Conservation (phyloP, 1,139 yeast genomes). For the Pneumocystis oryctolagi region DNA sequence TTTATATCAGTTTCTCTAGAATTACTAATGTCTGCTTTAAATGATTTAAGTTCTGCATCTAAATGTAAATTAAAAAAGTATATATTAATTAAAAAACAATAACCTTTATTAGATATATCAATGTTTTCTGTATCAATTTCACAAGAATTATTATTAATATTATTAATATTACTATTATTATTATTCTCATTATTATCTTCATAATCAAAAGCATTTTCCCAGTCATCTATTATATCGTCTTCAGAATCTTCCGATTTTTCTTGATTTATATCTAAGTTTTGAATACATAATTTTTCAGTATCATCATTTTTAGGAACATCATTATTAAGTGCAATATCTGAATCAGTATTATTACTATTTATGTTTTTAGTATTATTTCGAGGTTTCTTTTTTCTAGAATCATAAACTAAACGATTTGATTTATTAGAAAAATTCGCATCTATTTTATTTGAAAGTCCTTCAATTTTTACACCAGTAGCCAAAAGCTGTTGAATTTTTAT, state of each 20-base stretch:
- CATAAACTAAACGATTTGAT: constrained; percentile 61
- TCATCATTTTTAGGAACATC: not conserved
- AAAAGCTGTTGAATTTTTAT: constrained; percentile 79
- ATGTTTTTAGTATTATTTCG: not conserved
- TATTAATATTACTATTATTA: not conserved
- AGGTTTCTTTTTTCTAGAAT: constrained; percentile 48
- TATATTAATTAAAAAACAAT: not conserved
- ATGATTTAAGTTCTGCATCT: not conserved
- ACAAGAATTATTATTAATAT: not conserved
- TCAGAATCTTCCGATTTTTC: not conserved
- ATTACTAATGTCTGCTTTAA: not conserved
- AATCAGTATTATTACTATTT: not conserved
- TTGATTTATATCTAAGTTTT: not conserved
- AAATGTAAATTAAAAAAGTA: not conserved
- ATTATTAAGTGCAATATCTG: not conserved
- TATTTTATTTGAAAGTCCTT: constrained; percentile 38
- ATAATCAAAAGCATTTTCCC: not conserved
- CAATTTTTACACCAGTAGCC: constrained; percentile 55
- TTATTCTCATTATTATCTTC: not conserved
- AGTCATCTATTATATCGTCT: not conserved
- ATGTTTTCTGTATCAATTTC: not conserved
- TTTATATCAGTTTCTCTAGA: not conserved
- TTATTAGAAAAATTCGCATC: constrained; percentile 28
- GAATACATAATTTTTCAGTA: not conserved
- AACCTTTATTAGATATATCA: not conserved